Percentiles rank a stretch among this genome's conserved stretches.
Conservation (phyloP, 2,329 filamentous ascomycete species). For the Exophiala oligosperma region DNA sequence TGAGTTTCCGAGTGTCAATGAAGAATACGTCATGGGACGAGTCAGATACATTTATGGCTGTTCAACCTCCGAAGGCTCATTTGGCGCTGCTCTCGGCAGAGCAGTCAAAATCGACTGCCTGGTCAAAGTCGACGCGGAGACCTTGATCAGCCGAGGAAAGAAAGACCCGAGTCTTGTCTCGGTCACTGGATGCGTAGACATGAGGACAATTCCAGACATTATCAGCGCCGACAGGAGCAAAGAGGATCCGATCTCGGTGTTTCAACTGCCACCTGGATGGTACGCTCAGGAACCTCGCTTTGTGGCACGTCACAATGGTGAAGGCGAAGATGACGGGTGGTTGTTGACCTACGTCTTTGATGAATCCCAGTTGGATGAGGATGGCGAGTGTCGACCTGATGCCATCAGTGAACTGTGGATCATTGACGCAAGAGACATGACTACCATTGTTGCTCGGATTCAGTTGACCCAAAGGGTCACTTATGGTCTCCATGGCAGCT, state of each 20-base stretch:
- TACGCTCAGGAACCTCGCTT: constrained; percentile 70
- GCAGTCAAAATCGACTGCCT: constrained; percentile 67
- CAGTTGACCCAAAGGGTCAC: constrained; percentile 66
- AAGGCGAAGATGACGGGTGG: constrained; percentile 65
- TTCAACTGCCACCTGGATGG: constrained; percentile 60
- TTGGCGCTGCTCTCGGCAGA: constrained; percentile 61
- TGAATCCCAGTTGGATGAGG: constrained; percentile 60
- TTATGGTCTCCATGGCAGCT: constrained; percentile 66
- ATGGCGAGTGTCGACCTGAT: constrained; percentile 46
- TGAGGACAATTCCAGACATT: constrained; percentile 55
- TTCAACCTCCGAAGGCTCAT: constrained; percentile 58
- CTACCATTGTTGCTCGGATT: constrained; percentile 58
- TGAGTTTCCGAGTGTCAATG: constrained; percentile 65
- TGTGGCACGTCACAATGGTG: constrained; percentile 48
- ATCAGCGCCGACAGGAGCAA: constrained; percentile 42
- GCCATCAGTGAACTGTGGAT: constrained; percentile 67
- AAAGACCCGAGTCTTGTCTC: constrained; percentile 42
- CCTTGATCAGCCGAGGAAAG: constrained; percentile 56
- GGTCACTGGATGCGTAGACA: constrained; percentile 64
- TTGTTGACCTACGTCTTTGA: constrained; percentile 70
- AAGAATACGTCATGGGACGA: constrained; percentile 55
- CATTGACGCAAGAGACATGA: constrained; percentile 64
- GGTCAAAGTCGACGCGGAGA: constrained; percentile 59
- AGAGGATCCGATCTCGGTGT: constrained; percentile 61
- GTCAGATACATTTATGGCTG: constrained; percentile 68